Conservation (phyloP, 2,329 filamentous ascomycete genomes). For the Penicillium sp. region DNA sequence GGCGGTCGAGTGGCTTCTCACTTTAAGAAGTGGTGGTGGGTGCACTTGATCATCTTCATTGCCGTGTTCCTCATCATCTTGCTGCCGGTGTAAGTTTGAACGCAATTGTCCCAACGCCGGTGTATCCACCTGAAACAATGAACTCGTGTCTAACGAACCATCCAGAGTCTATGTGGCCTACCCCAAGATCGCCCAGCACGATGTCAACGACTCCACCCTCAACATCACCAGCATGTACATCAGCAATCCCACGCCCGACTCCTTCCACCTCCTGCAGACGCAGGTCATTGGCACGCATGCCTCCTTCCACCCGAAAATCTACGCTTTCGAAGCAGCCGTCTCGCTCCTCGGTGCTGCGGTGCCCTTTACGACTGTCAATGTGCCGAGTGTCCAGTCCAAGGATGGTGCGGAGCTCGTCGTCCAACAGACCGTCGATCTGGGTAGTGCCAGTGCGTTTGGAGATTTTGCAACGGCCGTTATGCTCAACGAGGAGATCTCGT, state of each 20-base stretch:
- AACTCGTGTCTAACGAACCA: neutral
- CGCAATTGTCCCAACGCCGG: neutral
- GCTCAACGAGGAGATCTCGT: conserved; percentile 47
- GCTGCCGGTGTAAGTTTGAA: conserved; percentile 54
- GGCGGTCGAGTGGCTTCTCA: conserved; percentile 32
- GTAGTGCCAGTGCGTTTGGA: conserved; percentile 46
- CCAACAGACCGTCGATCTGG: conserved; percentile 46
- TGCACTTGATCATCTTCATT: conserved; percentile 51
- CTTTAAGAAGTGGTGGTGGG: conserved; percentile 54
- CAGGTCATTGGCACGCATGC: conserved; percentile 50
- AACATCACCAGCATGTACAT: conserved; percentile 53
- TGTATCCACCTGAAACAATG: neutral
- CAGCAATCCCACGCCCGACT: conserved; percentile 49
- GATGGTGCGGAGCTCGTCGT: conserved; percentile 44
- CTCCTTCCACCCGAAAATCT: conserved; percentile 55
- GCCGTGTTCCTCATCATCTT: conserved; percentile 53
- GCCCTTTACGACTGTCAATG: conserved; percentile 46
- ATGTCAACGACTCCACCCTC: conserved; percentile 53
- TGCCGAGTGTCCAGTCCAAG: conserved; percentile 47
- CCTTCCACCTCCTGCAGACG: conserved; percentile 50
- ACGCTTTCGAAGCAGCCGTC: conserved; percentile 53
- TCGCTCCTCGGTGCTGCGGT: conserved; percentile 44
- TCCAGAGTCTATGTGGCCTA: conserved; percentile 58
- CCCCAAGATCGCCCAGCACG: conserved; percentile 56
- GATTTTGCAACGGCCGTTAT: conserved; percentile 52